These are phyloP conservation scores for Didymella exigua DNA, from an alignment of 2,329 filamentous ascomycete species.

Conservation along the genomic window DNA sequence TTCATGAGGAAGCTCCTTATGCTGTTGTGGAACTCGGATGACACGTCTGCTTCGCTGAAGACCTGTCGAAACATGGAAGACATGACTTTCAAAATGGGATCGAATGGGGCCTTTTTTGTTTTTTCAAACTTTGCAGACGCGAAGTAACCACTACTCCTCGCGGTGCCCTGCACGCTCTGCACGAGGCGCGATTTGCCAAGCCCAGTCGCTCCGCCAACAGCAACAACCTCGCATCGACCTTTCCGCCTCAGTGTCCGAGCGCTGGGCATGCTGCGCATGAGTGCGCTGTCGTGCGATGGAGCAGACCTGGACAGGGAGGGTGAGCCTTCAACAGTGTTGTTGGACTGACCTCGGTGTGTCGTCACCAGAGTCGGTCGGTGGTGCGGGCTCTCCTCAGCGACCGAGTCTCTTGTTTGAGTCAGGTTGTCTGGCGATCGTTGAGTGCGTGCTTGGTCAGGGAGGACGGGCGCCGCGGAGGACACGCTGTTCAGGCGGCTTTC, in stretches of 20 bases:
- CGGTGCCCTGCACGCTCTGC: conserved; percentile 62
- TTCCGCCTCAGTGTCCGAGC: conserved; percentile 53
- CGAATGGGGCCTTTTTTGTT: conserved; percentile 64
- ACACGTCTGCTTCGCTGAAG: conserved; percentile 68
- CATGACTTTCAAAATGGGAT: conserved; percentile 65
- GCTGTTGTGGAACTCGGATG: conserved; percentile 65
- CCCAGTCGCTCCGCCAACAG: conserved; percentile 62
- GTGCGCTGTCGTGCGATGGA: conserved; percentile 34
- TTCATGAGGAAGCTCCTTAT: conserved; percentile 61
- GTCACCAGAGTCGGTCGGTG: conserved; percentile 29
- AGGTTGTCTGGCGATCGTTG: conserved; percentile 41
- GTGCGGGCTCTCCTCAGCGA: conserved; percentile 29
- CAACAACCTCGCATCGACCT: conserved; percentile 65
- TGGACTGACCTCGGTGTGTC: conserved; percentile 32
- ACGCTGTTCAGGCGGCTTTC: conserved; percentile 49
- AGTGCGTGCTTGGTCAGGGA: conserved; percentile 34
- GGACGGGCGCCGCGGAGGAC: conserved; percentile 30
- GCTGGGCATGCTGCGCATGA: conserved; percentile 40
- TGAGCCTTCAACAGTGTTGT: conserved; percentile 40
- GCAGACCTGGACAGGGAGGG: conserved; percentile 32
- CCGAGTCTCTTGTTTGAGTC: conserved; percentile 31
- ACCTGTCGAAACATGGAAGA: conserved; percentile 67
- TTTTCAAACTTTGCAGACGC: conserved; percentile 66
- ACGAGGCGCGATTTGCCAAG: conserved; percentile 66
- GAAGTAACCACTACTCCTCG: conserved; percentile 65